Base-by-base conservation (phyloP, 495 filamentous ascomycete species). In the Parachaetomium inaequale region DNA sequence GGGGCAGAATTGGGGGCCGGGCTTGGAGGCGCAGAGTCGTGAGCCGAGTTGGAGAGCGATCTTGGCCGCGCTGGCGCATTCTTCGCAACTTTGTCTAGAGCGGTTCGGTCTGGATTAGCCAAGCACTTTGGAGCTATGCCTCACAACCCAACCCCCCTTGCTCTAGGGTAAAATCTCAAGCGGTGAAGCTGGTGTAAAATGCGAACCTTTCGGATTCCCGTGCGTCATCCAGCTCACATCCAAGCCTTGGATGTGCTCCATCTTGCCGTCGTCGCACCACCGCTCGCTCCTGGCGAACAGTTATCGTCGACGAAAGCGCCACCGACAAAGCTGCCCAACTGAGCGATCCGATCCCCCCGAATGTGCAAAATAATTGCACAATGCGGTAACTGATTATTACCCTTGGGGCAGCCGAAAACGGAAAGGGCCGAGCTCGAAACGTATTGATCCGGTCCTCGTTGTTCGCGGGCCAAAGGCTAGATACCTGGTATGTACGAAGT, bases 151-250 rank as follows among this genome's bases (percentile, higher is more conserved):
- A 40, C 36, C 8, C 36, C 36, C 36, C 34, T 12, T 12, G 36
- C n/a, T n/a, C n/a, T n/a, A n/a, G 1, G 36, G 12, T 40, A 38
- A 32, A n/a, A n/a, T n/a, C n/a, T n/a, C n/a, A n/a, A n/a, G n/a
- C n/a, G n/a, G 8, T 8, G 47, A 21, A 26, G 31, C 7, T 14
- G 49, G 29, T 31, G 15, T 14, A 60, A 15, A 19, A 50, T 25
- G 62, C 75, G 47, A 64, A 79, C 79, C 79, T 80, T 82, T 82
- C 10, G 74, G 69, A 63, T 72, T 70, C 62, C 76, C 78, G 66
- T 82, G 78, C 47, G 78, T 80, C 78, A 88, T 82, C 87, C 87
- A 89, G 59, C 79, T 82, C 55, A 89, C 84, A 72, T 89, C 87
- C 60, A 89, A 75, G 29, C 82, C 80, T 63, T 85, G 83, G 63